A percentile compares a stretch with the other conserved stretches of the same genome.
Conservation (phyloP, 108 stramenopile genomes). For the Ochromonas danica region DNA sequence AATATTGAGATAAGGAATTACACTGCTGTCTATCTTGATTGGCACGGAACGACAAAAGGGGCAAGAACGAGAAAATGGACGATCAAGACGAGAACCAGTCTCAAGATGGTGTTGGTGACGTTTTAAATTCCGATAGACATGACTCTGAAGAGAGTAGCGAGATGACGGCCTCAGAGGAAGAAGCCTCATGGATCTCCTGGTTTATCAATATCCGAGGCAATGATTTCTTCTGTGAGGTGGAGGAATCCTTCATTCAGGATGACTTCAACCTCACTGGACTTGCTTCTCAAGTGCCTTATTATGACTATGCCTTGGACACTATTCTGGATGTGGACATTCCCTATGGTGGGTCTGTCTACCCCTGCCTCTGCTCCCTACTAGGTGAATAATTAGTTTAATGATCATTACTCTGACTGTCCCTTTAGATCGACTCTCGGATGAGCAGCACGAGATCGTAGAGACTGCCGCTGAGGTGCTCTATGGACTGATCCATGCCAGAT, state of each 20-base stretch:
- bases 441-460: constrained; percentile 98
- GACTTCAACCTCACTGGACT: constrained; percentile 98
- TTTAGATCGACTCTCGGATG: constrained; percentile 59
- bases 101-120: too few relatives aligned
- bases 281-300: constrained; percentile 81
- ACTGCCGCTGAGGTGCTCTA: constrained; percentile 91
- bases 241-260: constrained; percentile 99
- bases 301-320: constrained; percentile 98
- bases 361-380: not conserved
- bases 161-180: constrained; percentile 69
- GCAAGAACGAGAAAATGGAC: too few relatives aligned
- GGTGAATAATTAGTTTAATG: not conserved
- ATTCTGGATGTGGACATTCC: constrained; percentile 75
- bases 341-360: not conserved
- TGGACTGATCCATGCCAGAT: constrained; percentile 97
- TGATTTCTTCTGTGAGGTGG: constrained; percentile 77
- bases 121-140: not conserved
- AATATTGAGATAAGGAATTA: too few relatives aligned
- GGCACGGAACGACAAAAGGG: too few relatives aligned
- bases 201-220: constrained; percentile 94
- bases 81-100: too few relatives aligned
- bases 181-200: constrained; percentile 98
- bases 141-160: constrained; percentile 3
- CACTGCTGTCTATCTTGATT: too few relatives aligned
- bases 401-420: not conserved